Evolutionary conservation across 2,329 filamentous ascomycete species (phyloP).

Genomic region (Xylariaceae sp.): DNA sequence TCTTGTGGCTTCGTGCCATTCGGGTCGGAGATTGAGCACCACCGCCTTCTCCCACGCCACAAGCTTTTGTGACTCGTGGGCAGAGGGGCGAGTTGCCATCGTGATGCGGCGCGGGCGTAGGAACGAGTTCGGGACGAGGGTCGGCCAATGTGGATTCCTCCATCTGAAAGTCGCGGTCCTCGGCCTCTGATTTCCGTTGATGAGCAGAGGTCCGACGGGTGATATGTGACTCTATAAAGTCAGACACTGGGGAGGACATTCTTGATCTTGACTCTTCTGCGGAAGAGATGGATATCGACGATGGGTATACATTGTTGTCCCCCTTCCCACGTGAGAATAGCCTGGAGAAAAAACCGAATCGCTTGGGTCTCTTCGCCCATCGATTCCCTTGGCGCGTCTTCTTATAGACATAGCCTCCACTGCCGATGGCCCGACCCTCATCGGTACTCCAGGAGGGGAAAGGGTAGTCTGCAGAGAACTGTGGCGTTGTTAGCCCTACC

Average conservation of each 20-base stretch:
- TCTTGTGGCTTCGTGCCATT: not conserved
- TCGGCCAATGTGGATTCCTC: too few relatives aligned
- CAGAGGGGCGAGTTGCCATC: too few relatives aligned
- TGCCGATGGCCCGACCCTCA: slow-evolving; percentile 1
- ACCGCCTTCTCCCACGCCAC: too few relatives aligned
- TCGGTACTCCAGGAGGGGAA: slow-evolving; percentile 6
- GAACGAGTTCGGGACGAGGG: too few relatives aligned
- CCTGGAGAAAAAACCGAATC: slow-evolving; percentile 10
- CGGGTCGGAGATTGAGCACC: not conserved
- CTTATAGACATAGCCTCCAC: slow-evolving; percentile 5
- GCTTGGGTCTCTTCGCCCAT: slow-evolving; percentile 9
- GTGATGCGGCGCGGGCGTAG: too few relatives aligned
- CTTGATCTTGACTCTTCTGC: slow-evolving; percentile 15
- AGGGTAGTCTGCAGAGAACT: slow-evolving; percentile 7
- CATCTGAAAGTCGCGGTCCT: too few relatives aligned
- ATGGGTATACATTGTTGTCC: not conserved
- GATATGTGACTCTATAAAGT: too few relatives aligned
- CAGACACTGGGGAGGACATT: slow-evolving; percentile 9
- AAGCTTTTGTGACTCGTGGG: too few relatives aligned
- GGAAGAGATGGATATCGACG: slow-evolving; percentile 8
- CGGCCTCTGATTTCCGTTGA: too few relatives aligned
- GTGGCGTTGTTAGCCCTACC: slow-evolving; percentile 2
- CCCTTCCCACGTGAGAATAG: slow-evolving; percentile 8
- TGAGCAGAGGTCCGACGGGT: too few relatives aligned
- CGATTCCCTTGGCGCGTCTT: slow-evolving; percentile 5